Evolutionary conservation across 176 grass and related monocot genomes (phyloP).

Genomic region (Zizania latifolia): DNA sequence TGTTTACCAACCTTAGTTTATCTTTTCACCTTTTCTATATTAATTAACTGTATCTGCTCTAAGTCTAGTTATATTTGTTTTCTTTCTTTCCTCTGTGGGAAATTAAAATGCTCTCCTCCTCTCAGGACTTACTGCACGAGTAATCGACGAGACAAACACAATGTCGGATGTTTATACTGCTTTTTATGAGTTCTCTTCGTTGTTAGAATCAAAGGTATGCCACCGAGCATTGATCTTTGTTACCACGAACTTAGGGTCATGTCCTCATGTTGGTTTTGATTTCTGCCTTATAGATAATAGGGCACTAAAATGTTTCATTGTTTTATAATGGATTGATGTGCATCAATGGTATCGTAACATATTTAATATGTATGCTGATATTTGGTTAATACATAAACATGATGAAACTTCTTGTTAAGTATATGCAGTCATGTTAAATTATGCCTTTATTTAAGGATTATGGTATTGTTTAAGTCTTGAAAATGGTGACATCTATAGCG

Average conservation of each 20-base stretch:
- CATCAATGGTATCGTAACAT: neutral
- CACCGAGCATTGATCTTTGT: neutral
- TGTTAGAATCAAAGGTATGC: constrained; percentile 78
- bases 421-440: neutral
- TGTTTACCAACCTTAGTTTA: neutral
- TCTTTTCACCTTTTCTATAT: constrained; percentile 6
- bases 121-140: constrained; percentile 69
- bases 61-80: neutral
- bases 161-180: constrained; percentile 76
- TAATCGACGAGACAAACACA: constrained; percentile 67
- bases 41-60: constrained; percentile 1
- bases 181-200: constrained; percentile 77
- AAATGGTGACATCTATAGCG: neutral
- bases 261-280: neutral
- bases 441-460: neutral
- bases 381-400: neutral
- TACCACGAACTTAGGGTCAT: neutral
- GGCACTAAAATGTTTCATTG: neutral
- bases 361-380: neutral
- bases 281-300: neutral
- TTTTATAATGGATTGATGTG: neutral
- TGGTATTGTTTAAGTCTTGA: neutral
- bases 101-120: constrained; percentile 8
- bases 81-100: neutral
- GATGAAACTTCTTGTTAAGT: neutral